Base-by-base conservation (phyloP, 148 eudicot genomes). In the Persicaria tinctoria region DNA sequence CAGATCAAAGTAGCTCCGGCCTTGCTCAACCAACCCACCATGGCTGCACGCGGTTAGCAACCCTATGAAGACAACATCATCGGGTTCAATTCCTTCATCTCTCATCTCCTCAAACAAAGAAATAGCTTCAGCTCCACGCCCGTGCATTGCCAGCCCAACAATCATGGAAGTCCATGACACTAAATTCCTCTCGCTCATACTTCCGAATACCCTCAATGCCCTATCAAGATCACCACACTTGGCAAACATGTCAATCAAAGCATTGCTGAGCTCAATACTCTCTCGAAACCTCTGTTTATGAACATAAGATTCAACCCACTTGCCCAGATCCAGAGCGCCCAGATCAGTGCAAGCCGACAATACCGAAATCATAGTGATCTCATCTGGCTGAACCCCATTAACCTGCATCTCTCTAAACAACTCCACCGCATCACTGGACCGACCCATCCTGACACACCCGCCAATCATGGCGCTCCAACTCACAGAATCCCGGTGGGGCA, bases 1-100 rank as follows among this genome's bases (percentile, higher is more conserved):
- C 20, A 79, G 81, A 48, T 79, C 18, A 18, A 85, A 87, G 75
- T 86, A 87, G 2, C 16, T 5, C 18, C 77, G 74, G 47, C 93
- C 93, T 80, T 87, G 80, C 38, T 89, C 85, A 56, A 89, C 89
- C 63, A 91, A 80, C 54, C 90, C 89, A 0, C 86, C 83, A 84
- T 89, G 97, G 76, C 93, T 87, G 80, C 93, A 91, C 78, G 93
- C 93, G 46, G 82, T 78, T 57, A 91, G 84, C 83, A 91, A 74
- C n/a, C 90, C 90, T 1, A 89, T 80, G 79, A 89, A 86, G 27
- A 80, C 83, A 51, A 89, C 87, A 69, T 79, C 85, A 72, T 91
- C 90, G 0, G 89, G 91, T 6, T 12, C 76, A 6, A 80, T 75
- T 66, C 85, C 89, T 4, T 47, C 41, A 72, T 56, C 68, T 54